Conservation (phyloP, 2,329 filamentous ascomycete species). For the Xylariales sp. region DNA sequence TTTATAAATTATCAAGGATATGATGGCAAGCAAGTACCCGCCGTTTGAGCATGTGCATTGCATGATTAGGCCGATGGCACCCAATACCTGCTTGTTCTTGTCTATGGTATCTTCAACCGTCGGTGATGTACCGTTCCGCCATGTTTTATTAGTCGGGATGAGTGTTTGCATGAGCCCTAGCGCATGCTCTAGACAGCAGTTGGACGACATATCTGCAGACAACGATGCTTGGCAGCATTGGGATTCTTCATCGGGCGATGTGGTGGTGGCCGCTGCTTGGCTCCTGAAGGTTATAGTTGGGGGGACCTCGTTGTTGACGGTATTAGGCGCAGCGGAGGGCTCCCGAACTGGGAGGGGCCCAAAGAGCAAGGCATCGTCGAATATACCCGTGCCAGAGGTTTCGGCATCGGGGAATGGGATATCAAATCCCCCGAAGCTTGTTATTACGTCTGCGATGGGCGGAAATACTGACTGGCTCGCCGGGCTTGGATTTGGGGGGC, state of each 20-base stretch:
- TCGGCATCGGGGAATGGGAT: neutral
- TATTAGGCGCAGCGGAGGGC: neutral
- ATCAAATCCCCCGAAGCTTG: neutral
- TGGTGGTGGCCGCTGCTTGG: neutral
- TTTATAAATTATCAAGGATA: constrained; percentile 52
- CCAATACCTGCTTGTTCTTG: constrained; percentile 32
- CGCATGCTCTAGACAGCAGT: neutral
- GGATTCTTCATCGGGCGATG: neutral
- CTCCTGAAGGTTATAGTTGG: neutral
- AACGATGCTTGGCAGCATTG: neutral
- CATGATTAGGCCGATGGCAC: constrained; percentile 49
- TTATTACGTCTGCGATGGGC: neutral
- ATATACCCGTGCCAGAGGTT: neutral
- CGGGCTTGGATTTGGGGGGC: neutral
- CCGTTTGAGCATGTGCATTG: constrained; percentile 51
- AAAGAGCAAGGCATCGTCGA: neutral
- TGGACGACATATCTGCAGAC: neutral
- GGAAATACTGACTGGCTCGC: neutral
- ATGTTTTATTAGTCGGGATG: neutral
- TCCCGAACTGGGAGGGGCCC: neutral
- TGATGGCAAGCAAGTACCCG: constrained; percentile 49
- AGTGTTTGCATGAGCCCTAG: neutral
- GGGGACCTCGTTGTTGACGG: neutral
- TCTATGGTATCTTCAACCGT: neutral
- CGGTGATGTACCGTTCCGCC: neutral